Evolutionary conservation across 345 rosid species (phyloP).

Genomic region (Hibiscus trionum): DNA sequence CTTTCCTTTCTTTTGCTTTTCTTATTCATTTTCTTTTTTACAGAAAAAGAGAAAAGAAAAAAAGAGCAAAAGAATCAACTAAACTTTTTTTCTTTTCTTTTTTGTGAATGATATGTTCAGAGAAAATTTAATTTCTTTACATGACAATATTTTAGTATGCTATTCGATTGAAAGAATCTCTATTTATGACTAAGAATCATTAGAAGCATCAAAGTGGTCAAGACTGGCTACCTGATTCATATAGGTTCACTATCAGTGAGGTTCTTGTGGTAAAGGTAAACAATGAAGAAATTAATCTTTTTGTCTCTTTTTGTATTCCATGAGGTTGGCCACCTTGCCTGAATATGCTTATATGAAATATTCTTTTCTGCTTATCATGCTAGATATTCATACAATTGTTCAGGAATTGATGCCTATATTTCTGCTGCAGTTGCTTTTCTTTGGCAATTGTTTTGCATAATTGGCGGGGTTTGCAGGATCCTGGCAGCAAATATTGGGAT

Average conservation of each 20-base stretch:
- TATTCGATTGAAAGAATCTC: slow-evolving; percentile 3
- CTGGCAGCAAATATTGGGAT: not conserved
- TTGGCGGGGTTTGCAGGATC: not conserved
- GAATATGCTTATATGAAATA: not conserved
- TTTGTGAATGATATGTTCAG: slow-evolving; percentile 7
- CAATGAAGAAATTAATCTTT: not conserved
- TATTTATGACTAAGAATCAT: slow-evolving; percentile 6
- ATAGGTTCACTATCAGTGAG: not conserved
- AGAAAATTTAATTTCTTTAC: slow-evolving; percentile 1
- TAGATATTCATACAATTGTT: not conserved
- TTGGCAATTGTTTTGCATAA: slow-evolving; percentile 4
- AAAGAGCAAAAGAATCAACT: not conserved
- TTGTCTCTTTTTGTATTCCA: not conserved
- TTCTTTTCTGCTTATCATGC: not conserved
- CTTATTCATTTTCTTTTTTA: not conserved
- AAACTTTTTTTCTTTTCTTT: not conserved
- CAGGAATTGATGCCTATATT: not conserved
- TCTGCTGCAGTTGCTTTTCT: not conserved
- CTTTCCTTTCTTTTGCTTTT: not conserved
- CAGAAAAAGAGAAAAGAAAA: not conserved
- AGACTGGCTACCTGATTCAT: not conserved
- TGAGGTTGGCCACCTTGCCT: not conserved
- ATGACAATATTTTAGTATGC: not conserved
- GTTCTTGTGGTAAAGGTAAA: not conserved
- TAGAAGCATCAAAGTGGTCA: slow-evolving; percentile 6